These are phyloP conservation scores for Xylaria sp. DNA, from an alignment of 2,329 filamentous ascomycete genomes.

Conservation along the genomic window DNA sequence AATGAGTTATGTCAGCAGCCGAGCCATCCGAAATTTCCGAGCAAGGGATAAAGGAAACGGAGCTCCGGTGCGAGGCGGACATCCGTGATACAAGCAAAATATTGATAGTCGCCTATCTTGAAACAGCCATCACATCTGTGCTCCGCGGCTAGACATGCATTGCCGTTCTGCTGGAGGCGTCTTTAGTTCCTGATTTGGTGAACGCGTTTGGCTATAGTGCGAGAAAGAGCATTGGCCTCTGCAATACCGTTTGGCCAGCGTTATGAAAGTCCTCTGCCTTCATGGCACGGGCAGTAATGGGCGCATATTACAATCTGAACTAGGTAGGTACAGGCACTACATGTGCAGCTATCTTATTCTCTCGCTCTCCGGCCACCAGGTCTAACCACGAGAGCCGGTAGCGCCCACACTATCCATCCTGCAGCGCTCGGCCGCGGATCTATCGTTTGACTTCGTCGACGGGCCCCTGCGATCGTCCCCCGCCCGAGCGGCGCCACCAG, in stretches of 20 bases:
- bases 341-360: background rate
- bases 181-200: background rate
- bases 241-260: background rate
- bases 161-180: background rate
- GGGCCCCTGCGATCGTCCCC: conserved; percentile 19
- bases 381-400: conserved; percentile 1
- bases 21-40: background rate
- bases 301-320: conserved; percentile 13
- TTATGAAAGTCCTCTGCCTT: conserved; percentile 28
- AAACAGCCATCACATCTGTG: background rate
- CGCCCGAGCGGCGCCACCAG: conserved; percentile 3
- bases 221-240: background rate
- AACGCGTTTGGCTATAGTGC: background rate
- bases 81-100: conserved; percentile 6
- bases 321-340: conserved; percentile 23
- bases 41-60: background rate
- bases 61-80: conserved; percentile 11
- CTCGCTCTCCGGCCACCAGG: too few species aligned
- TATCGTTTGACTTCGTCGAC: conserved; percentile 30
- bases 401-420: conserved; percentile 6
- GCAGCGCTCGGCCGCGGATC: background rate
- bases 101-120: background rate
- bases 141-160: background rate
- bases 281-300: conserved; percentile 18
- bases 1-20: too few species aligned